Base-by-base conservation (phyloP, 495 filamentous ascomycete genomes). In the Trichoderma gamsii region DNA sequence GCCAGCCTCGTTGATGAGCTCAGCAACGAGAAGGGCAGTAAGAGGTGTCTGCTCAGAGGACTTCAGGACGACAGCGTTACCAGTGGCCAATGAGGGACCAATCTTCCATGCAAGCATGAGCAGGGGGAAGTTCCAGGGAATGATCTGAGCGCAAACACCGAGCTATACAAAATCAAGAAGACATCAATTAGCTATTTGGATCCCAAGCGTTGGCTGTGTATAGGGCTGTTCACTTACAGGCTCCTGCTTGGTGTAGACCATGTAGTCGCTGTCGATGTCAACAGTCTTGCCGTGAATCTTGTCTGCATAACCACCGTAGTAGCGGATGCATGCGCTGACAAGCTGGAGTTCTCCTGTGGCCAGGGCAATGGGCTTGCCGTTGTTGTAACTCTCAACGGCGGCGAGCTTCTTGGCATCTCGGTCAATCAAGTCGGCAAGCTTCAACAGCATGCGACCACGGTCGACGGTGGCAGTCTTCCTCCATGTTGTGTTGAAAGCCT, bases 31-130 rank as follows among this genome's bases (percentile, higher is more conserved):
- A 27, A 99, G 89, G 69, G 80, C 95, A 23, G 92, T 92, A 41
- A 99, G 89, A 49, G 95, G 95, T 16, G 95, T 99, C 83, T 98
- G 93, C 81, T 99, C 95, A 69, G 95, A 93, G 46, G 92, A 89
- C 89, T 99, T 99, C 66, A 99, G 77, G 72, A 99, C 85, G 68
- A 99, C 81, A 35, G 86, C 89, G 87, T 97, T 97, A 74, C 95
- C 95, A 32, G 89, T 88, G 66, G 92, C 91, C 73, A 99, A 80
- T 69, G 95, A 94, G 38, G 95, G 95, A 69, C 91, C 95, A 72
- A 98, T 91, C 87, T 99, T 99, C 95, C 95, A 98, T 63, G 92
- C 82, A 84, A 92, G 93, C 95, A 98, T 99, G 72, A 97, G 88
- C 59, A 97, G 77, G 56, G 95, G 95, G 87, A 98, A 97, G 85